Evolutionary conservation across 2,329 filamentous ascomycete species (phyloP).

Genomic region (Purpureocillium lavendulum): DNA sequence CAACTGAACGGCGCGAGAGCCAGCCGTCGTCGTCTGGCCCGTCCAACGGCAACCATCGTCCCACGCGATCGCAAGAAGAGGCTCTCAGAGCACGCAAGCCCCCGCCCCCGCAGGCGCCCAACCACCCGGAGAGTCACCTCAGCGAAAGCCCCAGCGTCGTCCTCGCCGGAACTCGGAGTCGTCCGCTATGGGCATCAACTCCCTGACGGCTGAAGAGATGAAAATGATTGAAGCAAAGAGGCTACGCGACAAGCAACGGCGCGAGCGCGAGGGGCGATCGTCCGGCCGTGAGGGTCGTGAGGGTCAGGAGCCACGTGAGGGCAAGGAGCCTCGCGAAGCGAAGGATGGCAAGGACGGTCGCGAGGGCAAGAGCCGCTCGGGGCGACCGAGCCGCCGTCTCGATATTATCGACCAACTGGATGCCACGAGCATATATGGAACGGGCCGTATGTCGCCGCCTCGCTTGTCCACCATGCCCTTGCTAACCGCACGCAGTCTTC

Average conservation of each 20-base stretch:
- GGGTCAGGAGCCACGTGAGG: conserved; percentile 31
- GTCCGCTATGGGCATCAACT: conserved; percentile 52
- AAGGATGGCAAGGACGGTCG: conserved; percentile 31
- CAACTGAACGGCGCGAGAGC: conserved; percentile 30
- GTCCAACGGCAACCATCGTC: conserved; percentile 40
- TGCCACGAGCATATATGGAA: conserved; percentile 91
- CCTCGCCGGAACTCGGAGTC: conserved; percentile 73
- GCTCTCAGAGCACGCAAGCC: conserved; percentile 41
- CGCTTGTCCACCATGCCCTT: background rate
- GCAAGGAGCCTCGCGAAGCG: conserved; percentile 22
- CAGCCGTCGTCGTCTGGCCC: conserved; percentile 29
- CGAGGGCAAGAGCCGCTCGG: conserved; percentile 32
- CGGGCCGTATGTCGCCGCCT: conserved; percentile 58
- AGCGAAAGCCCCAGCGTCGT: conserved; percentile 36
- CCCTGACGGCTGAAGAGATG: conserved; percentile 49
- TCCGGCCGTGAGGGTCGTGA: conserved; percentile 12
- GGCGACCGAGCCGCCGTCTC: conserved; percentile 45
- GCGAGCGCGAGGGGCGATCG: conserved; percentile 12
- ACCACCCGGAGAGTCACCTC: conserved; percentile 26
- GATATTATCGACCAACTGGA: conserved; percentile 97
- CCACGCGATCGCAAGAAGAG: conserved; percentile 59
- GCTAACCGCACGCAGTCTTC: conserved; percentile 59
- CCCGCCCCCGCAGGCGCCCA: conserved; percentile 17
- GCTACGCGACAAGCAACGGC: conserved; percentile 12
- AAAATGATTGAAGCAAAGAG: conserved; percentile 28